These are phyloP conservation scores for Royoungia palumana DNA, from an alignment of 768 basidiomycete genomes.

Conservation along the genomic window DNA sequence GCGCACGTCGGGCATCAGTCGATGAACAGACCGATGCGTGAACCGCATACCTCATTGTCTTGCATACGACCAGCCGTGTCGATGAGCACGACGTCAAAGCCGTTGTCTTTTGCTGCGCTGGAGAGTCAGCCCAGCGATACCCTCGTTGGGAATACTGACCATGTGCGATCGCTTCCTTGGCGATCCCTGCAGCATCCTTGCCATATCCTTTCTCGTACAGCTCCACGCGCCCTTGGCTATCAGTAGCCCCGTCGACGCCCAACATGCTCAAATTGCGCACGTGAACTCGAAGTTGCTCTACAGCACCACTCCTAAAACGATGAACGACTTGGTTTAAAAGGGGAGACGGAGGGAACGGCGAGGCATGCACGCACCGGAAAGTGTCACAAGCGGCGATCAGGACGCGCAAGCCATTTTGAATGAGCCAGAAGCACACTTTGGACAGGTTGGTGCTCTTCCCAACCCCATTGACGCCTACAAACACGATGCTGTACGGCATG, in stretches of 20 bases:
- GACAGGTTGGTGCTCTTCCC: slow-evolving; percentile 98
- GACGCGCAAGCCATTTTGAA: slow-evolving; percentile 91
- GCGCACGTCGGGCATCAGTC: slow-evolving; percentile 6
- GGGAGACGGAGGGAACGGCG: not conserved
- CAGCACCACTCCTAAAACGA: slow-evolving; percentile 77
- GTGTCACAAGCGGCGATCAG: slow-evolving; percentile 99
- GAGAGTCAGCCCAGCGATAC: slow-evolving; percentile 2
- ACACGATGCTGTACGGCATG: slow-evolving; percentile 88
- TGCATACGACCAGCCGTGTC: slow-evolving; percentile 99
- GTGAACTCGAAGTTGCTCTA: slow-evolving; percentile 96
- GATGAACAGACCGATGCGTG: not conserved
- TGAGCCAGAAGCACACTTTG: slow-evolving; percentile 98
- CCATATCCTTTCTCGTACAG: slow-evolving; percentile 96
- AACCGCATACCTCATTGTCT: slow-evolving; percentile 81
- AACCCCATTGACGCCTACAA: slow-evolving; percentile 98
- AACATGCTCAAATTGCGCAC: slow-evolving; percentile 92
- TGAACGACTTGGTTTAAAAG: not conserved
- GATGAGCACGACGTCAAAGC: slow-evolving; percentile 95
- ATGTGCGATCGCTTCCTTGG: slow-evolving; percentile 88
- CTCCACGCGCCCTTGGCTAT: slow-evolving; percentile 79
- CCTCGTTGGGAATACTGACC: slow-evolving; percentile 46
- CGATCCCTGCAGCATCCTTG: slow-evolving; percentile 98
- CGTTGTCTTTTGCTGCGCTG: slow-evolving; percentile 71
- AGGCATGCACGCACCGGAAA: slow-evolving; percentile 58
- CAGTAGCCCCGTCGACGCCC: slow-evolving; percentile 60